phyloP scores from a whole-genome alignment of 129 eudicot species.

The Mikania micrantha region DNA sequence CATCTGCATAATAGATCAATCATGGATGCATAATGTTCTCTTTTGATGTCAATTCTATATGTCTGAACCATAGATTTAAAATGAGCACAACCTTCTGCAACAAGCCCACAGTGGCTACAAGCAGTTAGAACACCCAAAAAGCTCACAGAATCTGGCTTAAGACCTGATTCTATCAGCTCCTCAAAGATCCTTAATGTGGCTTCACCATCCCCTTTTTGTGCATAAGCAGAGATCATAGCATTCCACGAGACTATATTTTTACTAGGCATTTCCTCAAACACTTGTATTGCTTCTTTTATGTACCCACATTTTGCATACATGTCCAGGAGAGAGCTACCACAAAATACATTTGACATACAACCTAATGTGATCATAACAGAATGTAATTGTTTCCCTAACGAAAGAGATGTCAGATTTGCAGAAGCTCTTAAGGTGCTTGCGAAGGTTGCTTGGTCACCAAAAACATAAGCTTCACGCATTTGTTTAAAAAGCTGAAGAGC shows the following conservation, averaged over 20 bases:
- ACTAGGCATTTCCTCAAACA: slow-evolving; percentile 60
- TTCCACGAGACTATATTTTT: not conserved
- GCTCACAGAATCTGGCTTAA: slow-evolving; percentile 65
- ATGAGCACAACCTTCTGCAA: slow-evolving; percentile 48
- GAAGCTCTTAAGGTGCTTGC: slow-evolving; percentile 66
- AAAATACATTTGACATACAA: slow-evolving; percentile 58
- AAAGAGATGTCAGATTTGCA: slow-evolving; percentile 57
- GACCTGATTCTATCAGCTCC: slow-evolving; percentile 53
- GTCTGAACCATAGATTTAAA: slow-evolving; percentile 49
- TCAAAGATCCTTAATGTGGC: slow-evolving; percentile 54
- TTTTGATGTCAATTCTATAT: slow-evolving; percentile 37
- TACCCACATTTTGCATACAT: slow-evolving; percentile 78
- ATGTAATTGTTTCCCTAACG: slow-evolving; percentile 75
- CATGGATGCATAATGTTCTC: slow-evolving; percentile 67
- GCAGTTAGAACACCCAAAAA: slow-evolving; percentile 57
- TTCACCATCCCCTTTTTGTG: slow-evolving; percentile 72
- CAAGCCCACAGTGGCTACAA: slow-evolving; percentile 79
- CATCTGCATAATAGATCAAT: slow-evolving; percentile 58
- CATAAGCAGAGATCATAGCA: slow-evolving; percentile 9
- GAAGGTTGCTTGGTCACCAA: slow-evolving; percentile 68
- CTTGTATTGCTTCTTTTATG: slow-evolving; percentile 45
- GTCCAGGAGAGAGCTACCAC: slow-evolving; percentile 68
- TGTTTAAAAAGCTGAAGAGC: slow-evolving; percentile 49
- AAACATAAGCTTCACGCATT: slow-evolving; percentile 44
- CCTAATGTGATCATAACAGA: slow-evolving; percentile 52